These are phyloP conservation scores for Aspergillus sp. DNA, from an alignment of 2,329 filamentous ascomycete genomes.

Conservation along the genomic window DNA sequence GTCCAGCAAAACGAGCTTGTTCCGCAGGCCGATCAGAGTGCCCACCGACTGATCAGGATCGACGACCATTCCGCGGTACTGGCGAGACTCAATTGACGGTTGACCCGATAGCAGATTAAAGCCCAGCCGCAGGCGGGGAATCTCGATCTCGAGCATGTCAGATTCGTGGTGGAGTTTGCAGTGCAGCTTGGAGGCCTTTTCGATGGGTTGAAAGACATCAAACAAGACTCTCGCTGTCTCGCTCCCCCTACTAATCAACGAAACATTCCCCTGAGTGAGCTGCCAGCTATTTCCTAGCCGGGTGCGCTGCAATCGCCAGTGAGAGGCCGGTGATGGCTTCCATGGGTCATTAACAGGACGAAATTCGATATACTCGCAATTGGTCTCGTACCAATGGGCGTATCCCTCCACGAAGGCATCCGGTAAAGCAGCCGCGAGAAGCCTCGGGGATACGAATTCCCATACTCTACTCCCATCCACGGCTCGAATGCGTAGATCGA, in stretches of 20 bases:
- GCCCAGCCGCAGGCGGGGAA: conserved; percentile 53
- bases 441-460: conserved; percentile 36
- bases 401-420: conserved; percentile 42
- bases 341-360: conserved; percentile 31
- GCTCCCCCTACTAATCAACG: conserved; percentile 21
- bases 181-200: conserved; percentile 39
- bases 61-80: conserved; percentile 55
- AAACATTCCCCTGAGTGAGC: not conserved
- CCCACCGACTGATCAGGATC: conserved; percentile 51
- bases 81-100: conserved; percentile 45
- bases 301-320: conserved; percentile 28
- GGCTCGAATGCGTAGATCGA: conserved; percentile 39
- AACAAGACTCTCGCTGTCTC: conserved; percentile 9
- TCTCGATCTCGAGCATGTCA: conserved; percentile 39
- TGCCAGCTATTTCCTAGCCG: not conserved
- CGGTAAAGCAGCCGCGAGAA: conserved; percentile 34
- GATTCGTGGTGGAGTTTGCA: conserved; percentile 26
- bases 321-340: conserved; percentile 20
- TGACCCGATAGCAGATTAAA: conserved; percentile 45
- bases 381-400: conserved; percentile 52
- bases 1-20: conserved; percentile 53
- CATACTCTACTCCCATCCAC: conserved; percentile 16
- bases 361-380: conserved; percentile 33
- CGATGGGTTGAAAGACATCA: conserved; percentile 39
- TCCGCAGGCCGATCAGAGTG: conserved; percentile 53